Base-by-base conservation (phyloP, 2,329 filamentous ascomycete species). In the Claviceps fusiformis region DNA sequence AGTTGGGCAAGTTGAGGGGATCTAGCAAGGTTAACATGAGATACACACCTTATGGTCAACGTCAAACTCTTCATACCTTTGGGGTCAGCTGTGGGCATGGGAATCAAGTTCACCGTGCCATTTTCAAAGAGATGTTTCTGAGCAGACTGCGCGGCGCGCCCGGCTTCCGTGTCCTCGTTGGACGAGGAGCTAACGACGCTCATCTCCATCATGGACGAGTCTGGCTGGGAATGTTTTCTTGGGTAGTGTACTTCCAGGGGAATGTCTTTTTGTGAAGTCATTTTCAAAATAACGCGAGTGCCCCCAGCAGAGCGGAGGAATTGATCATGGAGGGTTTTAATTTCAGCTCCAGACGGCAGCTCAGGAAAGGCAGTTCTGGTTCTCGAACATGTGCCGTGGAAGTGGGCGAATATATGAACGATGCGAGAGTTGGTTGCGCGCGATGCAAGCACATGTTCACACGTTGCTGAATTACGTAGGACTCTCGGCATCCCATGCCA, bases 81-180 rank as follows among this genome's bases (percentile, higher is more conserved):
- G 13, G 53, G 53, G 17, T 54, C 39, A 17, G 37, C 15, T 7
- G 53, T 54, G n/a, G 53, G 53, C 53, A 54, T 54, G 17, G 53
- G 53, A 35, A 54, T 54, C 35, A 54, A 35, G 33, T 50, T 49
- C 27, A 54, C 45, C 33, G 11, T 44, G 47, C 45, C 53, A 27
- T 54, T 35, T n/a, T 54, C 31, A 35, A 47, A 53, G 15, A 53
- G 35, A 1, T 31, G 9, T n/a, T 50, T 44, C n/a, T 49, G 46
- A 17, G 6, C 10, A 6, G 19, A 29, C 37, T 41, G 53, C 15
- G 17, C 17, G n/a, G 15, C 17, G 15, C 3, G 5, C 17, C 2
- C 9, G 13, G 33, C 19, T 10, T 54, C 24, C 9, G 5, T 5
- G 5, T 50, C 19, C 13, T 43, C 24, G 7, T 5, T 29, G 6